phyloP scores from a whole-genome alignment of 2,329 filamentous ascomycete species.

The Fusarium devonianum region DNA sequence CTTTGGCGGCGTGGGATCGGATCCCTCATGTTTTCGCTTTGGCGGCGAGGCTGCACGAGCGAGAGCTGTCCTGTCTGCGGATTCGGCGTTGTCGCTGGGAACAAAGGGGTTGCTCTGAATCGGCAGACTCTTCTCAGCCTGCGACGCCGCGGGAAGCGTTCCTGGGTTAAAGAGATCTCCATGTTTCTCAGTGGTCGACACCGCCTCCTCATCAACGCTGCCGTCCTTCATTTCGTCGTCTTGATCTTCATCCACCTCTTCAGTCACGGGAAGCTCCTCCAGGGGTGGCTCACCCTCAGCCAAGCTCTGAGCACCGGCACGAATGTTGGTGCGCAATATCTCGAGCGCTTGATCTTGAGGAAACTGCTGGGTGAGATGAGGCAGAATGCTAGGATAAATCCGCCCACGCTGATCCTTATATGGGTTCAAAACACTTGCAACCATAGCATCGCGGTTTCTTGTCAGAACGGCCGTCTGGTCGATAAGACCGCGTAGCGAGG shows the following conservation, averaged over 20 bases:
- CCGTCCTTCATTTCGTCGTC: constrained; percentile 50
- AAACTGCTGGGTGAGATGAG: constrained; percentile 75
- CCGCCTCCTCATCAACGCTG: constrained; percentile 49
- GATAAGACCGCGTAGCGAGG: constrained; percentile 74
- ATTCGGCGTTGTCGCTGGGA: constrained; percentile 33
- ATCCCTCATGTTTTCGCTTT: constrained; percentile 52
- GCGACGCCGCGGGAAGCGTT: constrained; percentile 25
- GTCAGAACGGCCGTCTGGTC: constrained; percentile 82
- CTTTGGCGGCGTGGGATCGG: constrained; percentile 48
- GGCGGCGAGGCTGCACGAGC: constrained; percentile 41
- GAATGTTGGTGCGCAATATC: constrained; percentile 68
- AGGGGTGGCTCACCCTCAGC: constrained; percentile 32
- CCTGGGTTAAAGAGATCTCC: constrained; percentile 33
- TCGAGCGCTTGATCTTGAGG: constrained; percentile 72
- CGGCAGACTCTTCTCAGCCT: constrained; percentile 38
- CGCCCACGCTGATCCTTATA: constrained; percentile 68
- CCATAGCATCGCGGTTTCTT: constrained; percentile 73
- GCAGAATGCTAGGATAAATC: constrained; percentile 76
- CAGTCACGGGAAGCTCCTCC: constrained; percentile 37
- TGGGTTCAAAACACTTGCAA: constrained; percentile 84
- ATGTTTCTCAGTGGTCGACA: constrained; percentile 27
- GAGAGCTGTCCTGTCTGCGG: constrained; percentile 17
- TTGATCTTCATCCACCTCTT: constrained; percentile 47
- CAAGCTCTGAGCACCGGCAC: constrained; percentile 45
- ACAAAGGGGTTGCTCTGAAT: constrained; percentile 49